phyloP scores from a whole-genome alignment of 345 rosid species.

The Pistacia atlantica region DNA sequence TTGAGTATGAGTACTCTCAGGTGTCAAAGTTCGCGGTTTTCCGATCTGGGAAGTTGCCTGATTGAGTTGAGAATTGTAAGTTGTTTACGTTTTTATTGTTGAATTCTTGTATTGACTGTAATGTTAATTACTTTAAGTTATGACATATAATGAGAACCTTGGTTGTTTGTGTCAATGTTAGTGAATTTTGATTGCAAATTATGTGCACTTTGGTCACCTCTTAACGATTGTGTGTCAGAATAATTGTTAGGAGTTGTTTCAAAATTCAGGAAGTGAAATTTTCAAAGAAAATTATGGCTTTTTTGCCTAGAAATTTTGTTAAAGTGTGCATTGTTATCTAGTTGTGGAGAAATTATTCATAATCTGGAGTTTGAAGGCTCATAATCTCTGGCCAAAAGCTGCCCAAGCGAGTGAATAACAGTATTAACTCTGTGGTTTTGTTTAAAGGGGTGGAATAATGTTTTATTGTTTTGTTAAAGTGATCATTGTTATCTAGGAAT shows the following conservation, averaged over 20 bases:
- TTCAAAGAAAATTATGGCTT: background rate
- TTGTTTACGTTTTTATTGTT: background rate
- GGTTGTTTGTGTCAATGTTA: background rate
- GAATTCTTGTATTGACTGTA: background rate
- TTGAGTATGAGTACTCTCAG: conserved; percentile 47
- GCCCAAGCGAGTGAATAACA: background rate
- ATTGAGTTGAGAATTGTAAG: conserved; percentile 14
- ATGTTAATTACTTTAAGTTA: background rate
- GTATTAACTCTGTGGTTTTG: background rate
- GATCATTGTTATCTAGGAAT: background rate
- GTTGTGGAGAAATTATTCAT: background rate
- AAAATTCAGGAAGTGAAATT: background rate
- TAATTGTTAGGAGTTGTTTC: background rate
- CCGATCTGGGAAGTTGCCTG: conserved; percentile 50
- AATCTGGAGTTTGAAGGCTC: background rate
- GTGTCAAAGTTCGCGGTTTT: conserved; percentile 63
- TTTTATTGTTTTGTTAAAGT: background rate
- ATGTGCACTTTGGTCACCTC: background rate
- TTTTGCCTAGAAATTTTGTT: background rate
- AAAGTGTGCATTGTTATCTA: background rate
- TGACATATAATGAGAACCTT: background rate
- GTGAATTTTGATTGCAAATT: background rate
- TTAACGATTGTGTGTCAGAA: background rate
- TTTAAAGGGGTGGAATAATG: background rate
- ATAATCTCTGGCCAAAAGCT: background rate